phyloP scores from a whole-genome alignment of 2,329 filamentous ascomycete species.

The Fusarium irregulare region DNA sequence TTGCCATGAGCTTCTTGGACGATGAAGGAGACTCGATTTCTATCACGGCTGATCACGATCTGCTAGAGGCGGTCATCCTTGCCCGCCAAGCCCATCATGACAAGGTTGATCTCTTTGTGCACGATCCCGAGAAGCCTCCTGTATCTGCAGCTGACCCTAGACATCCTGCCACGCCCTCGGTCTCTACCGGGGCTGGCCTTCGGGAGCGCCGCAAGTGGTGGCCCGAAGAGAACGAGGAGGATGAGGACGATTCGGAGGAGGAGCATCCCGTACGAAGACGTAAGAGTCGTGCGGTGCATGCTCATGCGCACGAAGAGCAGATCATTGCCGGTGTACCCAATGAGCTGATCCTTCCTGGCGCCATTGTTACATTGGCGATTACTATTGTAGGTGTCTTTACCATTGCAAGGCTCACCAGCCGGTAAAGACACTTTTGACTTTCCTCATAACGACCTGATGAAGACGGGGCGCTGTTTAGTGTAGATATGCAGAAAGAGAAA shows the following conservation, averaged over 20 bases:
- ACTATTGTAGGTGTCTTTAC: constrained; percentile 95
- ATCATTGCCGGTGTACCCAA: constrained; percentile 93
- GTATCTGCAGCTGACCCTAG: constrained; percentile 67
- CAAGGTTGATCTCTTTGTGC: constrained; percentile 97
- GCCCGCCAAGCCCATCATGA: constrained; percentile 82
- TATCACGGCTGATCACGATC: constrained; percentile 94
- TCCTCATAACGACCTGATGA: constrained; percentile 53
- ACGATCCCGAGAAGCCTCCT: constrained; percentile 91
- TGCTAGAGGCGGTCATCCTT: constrained; percentile 88
- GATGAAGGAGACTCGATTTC: constrained; percentile 97
- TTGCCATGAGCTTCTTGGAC: constrained; percentile 94
- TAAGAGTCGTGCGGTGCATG: constrained; percentile 52
- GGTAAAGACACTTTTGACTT: constrained; percentile 52
- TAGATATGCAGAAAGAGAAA: constrained; percentile 49
- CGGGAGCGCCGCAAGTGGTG: constrained; percentile 69
- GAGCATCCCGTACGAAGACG: constrained; percentile 61
- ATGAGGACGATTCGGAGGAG: constrained; percentile 64
- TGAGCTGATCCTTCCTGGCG: constrained; percentile 90
- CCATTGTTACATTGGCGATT: constrained; percentile 93
- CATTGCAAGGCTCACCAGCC: constrained; percentile 75
- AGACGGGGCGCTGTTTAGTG: constrained; percentile 45
- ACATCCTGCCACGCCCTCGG: constrained; percentile 58
- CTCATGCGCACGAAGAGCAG: constrained; percentile 74
- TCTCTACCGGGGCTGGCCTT: constrained; percentile 59
- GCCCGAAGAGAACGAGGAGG: constrained; percentile 66